Conservation (phyloP, 2,329 filamentous ascomycete species). For the Rasamsonia emersonii region DNA sequence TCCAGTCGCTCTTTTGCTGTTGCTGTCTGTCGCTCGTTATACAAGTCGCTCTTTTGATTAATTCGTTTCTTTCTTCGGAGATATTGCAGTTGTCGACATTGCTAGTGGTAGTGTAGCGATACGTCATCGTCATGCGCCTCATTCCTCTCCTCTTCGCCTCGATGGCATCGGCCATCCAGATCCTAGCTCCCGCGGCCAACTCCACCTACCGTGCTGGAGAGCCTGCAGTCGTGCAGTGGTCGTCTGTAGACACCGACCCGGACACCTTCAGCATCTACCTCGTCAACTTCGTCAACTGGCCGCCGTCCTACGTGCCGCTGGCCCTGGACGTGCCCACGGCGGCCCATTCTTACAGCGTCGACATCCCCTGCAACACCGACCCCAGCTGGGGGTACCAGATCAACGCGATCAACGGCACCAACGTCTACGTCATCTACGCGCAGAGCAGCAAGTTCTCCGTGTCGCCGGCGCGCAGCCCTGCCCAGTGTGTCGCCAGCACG, state of each 20-base stretch:
- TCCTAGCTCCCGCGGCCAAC: constrained; percentile 24
- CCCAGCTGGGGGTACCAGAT: constrained; percentile 35
- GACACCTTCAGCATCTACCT: constrained; percentile 33
- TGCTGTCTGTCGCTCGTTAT: too few species aligned
- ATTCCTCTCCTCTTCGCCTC: too few species aligned
- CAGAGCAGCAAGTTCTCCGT: constrained; percentile 35
- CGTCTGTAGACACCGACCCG: constrained; percentile 35
- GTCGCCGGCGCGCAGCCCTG: constrained; percentile 6
- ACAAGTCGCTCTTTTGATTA: too few species aligned
- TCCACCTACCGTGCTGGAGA: constrained; percentile 30
- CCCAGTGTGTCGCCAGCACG: constrained; percentile 19
- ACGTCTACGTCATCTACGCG: constrained; percentile 38
- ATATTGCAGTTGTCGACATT: too few species aligned
- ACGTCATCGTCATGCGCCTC: too few species aligned
- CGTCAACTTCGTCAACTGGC: constrained; percentile 40
- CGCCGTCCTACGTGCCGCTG: constrained; percentile 31
- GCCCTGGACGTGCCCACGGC: constrained; percentile 27
- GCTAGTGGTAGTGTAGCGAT: too few species aligned
- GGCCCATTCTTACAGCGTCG: constrained; percentile 23
- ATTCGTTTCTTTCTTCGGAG: too few species aligned
- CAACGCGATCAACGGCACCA: constrained; percentile 40
- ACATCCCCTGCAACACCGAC: constrained; percentile 30
- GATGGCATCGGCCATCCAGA: constrained; percentile 15
- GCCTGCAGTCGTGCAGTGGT: constrained; percentile 27
- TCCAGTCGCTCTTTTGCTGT: too few species aligned